These are phyloP conservation scores for Purshia tridentata DNA, from an alignment of 306 rosid species.

Conservation along the genomic window DNA sequence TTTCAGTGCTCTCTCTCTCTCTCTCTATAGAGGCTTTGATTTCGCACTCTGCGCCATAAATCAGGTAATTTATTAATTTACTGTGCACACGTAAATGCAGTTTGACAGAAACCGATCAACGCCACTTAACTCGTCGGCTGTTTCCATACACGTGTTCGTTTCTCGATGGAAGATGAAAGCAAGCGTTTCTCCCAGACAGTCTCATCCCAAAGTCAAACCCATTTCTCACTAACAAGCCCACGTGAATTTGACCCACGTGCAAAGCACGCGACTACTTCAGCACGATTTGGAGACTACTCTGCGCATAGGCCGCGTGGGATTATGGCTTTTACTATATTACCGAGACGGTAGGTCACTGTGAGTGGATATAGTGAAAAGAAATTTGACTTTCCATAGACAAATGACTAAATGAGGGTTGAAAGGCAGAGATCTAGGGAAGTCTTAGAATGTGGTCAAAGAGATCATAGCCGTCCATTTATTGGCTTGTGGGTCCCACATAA, in stretches of 20 bases:
- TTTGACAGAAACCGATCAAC: slow-evolving; percentile 47
- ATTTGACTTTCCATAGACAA: too few species aligned
- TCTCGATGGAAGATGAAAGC: slow-evolving; percentile 20
- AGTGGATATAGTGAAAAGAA: too few species aligned
- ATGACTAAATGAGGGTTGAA: too few species aligned
- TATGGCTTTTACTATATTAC: too few species aligned
- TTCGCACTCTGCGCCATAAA: slow-evolving; percentile 32
- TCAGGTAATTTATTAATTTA: slow-evolving; percentile 50
- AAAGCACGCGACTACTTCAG: neutral
- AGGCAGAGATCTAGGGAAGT: neutral
- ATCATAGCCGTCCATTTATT: neutral
- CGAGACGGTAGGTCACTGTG: too few species aligned
- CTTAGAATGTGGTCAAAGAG: neutral
- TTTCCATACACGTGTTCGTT: slow-evolving; percentile 40
- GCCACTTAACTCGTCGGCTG: slow-evolving; percentile 35
- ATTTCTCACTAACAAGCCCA: slow-evolving; percentile 12
- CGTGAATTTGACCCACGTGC: neutral
- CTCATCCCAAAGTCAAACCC: slow-evolving; percentile 58
- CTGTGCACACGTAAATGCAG: slow-evolving; percentile 54
- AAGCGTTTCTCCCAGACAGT: slow-evolving; percentile 35
- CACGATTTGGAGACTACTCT: too few species aligned
- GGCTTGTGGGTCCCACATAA: neutral
- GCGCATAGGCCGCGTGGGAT: too few species aligned
- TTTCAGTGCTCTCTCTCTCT: slow-evolving; percentile 6
- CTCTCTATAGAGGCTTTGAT: slow-evolving; percentile 4